Base-by-base conservation (phyloP, 129 eudicot species). In the Flaveria linearis region DNA sequence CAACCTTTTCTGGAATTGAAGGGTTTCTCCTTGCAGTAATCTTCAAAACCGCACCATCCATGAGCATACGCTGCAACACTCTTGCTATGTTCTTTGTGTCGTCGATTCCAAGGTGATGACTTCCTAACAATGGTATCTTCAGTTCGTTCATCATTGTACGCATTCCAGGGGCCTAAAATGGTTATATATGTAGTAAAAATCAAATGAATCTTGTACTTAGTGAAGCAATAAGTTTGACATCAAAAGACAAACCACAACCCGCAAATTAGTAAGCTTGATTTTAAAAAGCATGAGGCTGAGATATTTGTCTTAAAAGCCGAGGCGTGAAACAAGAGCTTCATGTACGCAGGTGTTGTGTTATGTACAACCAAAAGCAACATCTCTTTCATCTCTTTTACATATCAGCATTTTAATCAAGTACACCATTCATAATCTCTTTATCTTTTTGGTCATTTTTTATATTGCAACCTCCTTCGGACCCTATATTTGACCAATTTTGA, bases 71-170 rank as follows among this genome's bases (percentile, higher is more conserved):
- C 50, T 83, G 98, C 83, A 91, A 53, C 42, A 94, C 96, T 76
- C 93, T 87, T 0, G 97, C 79, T 69, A 94, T 88, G 84, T 94
- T 94, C 76, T 84, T 88, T 0, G 98, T 72, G 82, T 94, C 98
- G 71, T 94, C 98, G 1, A 94, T 88, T 46, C 98, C 98, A 23
- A 94, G 93, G 82, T 94, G 98, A 85, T 94, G 98, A 71, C 93
- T 91, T 82, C 98, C 98, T 61, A 84, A 76, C 75, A 85, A 60
- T 2, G 79, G 87, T 20, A 94, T 79, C 43, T 83, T 69, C 25
- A 91, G 87, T 77, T 81, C 87, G 61, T 83, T 87, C 93, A 94
- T 85, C 98, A 94, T 94, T 11, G 98, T 86, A 52, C 85, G 69
- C 98, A 94, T 94, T 71, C 98, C 98, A 12, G 96, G 73, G 50